phyloP scores from a whole-genome alignment of 371 early-diverging fungal genomes.

The Gilbertella persicaria region DNA sequence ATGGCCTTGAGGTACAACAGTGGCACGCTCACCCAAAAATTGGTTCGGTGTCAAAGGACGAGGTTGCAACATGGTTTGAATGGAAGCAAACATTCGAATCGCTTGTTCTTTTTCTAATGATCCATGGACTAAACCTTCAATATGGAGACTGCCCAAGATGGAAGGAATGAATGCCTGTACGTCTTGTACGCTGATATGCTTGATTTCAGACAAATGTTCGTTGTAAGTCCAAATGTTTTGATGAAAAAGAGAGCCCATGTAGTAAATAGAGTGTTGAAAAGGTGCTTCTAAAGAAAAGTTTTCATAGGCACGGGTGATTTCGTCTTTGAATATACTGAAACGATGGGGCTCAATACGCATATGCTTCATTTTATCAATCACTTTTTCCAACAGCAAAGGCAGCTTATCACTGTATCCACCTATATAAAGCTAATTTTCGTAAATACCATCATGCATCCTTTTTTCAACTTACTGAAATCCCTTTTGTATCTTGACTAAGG shows the following conservation, averaged over 20 bases:
- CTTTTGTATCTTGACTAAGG: conserved; percentile 63
- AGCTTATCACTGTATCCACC: conserved; percentile 89
- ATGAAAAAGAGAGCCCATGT: conserved; percentile 66
- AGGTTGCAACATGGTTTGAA: conserved; percentile 54
- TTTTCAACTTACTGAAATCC: conserved; percentile 46
- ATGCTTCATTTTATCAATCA: conserved; percentile 68
- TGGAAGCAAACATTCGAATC: conserved; percentile 51
- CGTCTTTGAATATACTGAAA: conserved; percentile 80
- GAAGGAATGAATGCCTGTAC: conserved; percentile 68
- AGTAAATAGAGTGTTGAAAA: conserved; percentile 73
- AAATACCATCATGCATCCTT: too few species aligned
- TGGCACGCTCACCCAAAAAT: conserved; percentile 56
- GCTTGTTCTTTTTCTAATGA: conserved; percentile 68
- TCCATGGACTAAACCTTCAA: conserved; percentile 88
- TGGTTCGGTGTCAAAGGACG: conserved; percentile 65
- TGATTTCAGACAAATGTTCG: conserved; percentile 62
- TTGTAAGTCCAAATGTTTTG: conserved; percentile 78
- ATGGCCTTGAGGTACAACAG: conserved; percentile 59
- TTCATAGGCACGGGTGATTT: conserved; percentile 56
- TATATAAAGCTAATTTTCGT: conserved; percentile 44
- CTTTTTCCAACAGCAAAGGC: conserved; percentile 63
- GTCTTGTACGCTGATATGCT: conserved; percentile 64
- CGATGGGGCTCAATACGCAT: conserved; percentile 62
- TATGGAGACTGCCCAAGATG: conserved; percentile 64
- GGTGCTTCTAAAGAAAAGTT: conserved; percentile 78